Evolutionary conservation across 2,329 filamentous ascomycete genomes (phyloP).

Genomic region (Orbilia oligospora): DNA sequence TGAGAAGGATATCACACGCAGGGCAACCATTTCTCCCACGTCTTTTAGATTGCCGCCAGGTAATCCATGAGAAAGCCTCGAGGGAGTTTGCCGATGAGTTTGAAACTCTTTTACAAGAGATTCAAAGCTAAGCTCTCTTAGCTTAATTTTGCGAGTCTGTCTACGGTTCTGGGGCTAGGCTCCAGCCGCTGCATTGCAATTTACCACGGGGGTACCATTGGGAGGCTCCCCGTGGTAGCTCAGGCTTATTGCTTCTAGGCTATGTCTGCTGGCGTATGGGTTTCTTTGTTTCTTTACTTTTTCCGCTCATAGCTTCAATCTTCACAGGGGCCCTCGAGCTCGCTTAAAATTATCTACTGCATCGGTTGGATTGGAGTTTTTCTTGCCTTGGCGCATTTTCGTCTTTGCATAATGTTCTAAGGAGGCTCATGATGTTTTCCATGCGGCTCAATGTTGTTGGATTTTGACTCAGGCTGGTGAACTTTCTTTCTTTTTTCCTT

Average conservation of each 20-base stretch:
- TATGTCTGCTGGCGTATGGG: neutral
- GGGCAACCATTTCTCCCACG: constrained; percentile 16
- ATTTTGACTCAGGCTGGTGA: neutral
- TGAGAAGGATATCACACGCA: constrained; percentile 33
- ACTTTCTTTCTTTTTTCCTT: too few relatives aligned
- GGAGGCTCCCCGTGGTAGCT: neutral
- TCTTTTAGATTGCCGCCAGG: constrained; percentile 6
- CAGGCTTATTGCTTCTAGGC: neutral
- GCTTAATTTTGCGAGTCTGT: neutral
- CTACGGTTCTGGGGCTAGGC: neutral
- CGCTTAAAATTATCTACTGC: neutral
- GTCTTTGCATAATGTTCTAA: constrained; percentile 12
- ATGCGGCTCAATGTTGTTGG: neutral
- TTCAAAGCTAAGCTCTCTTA: constrained; percentile 16
- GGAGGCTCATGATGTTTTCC: constrained; percentile 6
- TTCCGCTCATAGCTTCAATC: neutral
- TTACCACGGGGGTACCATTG: neutral
- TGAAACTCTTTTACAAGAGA: constrained; percentile 42
- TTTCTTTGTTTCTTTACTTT: neutral
- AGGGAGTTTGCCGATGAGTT: constrained; percentile 28
- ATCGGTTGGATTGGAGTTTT: neutral
- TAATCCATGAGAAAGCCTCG: constrained; percentile 35
- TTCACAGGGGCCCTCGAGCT: neutral
- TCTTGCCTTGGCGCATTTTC: constrained; percentile 4
- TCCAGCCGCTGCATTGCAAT: neutral